Conservation (phyloP, 176 grass and related monocot species). For the Lolium perenne region DNA sequence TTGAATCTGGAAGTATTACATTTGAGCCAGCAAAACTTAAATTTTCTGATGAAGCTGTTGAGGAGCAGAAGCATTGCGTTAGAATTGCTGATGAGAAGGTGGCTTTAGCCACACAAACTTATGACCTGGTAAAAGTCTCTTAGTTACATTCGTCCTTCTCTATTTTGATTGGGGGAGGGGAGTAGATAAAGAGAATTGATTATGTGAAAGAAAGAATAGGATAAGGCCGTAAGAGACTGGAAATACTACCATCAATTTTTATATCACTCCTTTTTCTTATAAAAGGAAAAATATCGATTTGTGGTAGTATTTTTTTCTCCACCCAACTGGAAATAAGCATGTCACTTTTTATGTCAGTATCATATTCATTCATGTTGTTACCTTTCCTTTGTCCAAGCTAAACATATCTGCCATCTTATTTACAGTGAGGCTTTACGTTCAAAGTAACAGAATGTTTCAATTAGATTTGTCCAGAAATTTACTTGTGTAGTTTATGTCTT, state of each 20-base stretch:
- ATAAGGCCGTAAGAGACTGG: not conserved
- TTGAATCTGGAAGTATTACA: slow-evolving; percentile 84
- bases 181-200: slow-evolving; percentile 17
- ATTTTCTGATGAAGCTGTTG: slow-evolving; percentile 93
- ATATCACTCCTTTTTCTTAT: not conserved
- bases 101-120: slow-evolving; percentile 92
- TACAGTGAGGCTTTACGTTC: slow-evolving; percentile 5
- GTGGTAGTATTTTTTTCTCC: not conserved
- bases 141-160: slow-evolving; percentile 21
- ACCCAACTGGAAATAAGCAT: slow-evolving; percentile 25
- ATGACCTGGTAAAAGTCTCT: slow-evolving; percentile 84
- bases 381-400: not conserved
- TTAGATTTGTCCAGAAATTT: slow-evolving; percentile 31
- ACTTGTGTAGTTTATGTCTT: slow-evolving; percentile 35
- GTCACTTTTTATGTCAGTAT: not conserved
- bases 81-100: slow-evolving; percentile 99
- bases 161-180: not conserved
- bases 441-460: slow-evolving; percentile 32
- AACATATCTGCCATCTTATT: slow-evolving; percentile 8
- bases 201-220: slow-evolving; percentile 27
- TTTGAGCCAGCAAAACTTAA: slow-evolving; percentile 74
- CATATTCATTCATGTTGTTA: not conserved
- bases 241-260: not conserved
- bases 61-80: slow-evolving; percentile 91
- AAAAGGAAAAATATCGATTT: slow-evolving; percentile 2